Evolutionary conservation across 23 red algal genomes (phyloP).

Genomic region (Gracilaria gracilis): DNA sequence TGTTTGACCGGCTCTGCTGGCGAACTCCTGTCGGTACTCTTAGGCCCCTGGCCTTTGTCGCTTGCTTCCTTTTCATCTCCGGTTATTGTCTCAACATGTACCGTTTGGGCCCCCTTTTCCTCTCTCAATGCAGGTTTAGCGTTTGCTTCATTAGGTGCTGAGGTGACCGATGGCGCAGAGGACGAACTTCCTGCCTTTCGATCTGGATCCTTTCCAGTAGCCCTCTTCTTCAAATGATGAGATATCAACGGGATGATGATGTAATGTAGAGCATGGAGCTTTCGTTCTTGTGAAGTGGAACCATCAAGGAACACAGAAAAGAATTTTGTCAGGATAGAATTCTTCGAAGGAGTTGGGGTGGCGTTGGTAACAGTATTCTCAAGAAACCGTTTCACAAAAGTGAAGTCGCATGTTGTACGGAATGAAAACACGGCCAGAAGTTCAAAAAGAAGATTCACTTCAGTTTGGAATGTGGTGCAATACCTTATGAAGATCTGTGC

Average conservation of each 20-base stretch:
- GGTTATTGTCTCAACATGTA: neutral
- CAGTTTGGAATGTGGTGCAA: slow-evolving; percentile 51
- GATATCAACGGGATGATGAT: slow-evolving; percentile 82
- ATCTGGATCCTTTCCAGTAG: neutral
- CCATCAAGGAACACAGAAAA: slow-evolving; percentile 69
- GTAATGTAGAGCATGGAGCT: slow-evolving; percentile 86
- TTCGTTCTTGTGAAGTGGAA: slow-evolving; percentile 63
- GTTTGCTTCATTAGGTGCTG: neutral
- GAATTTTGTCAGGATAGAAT: slow-evolving; percentile 68
- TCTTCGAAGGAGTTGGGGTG: slow-evolving; percentile 32
- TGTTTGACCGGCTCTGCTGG: neutral
- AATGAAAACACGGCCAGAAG: slow-evolving; percentile 90
- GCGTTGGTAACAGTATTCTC: slow-evolving; percentile 39
- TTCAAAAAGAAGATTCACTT: slow-evolving; percentile 82
- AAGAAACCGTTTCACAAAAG: slow-evolving; percentile 84
- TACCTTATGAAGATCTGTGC: slow-evolving; percentile 80
- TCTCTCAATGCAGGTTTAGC: neutral
- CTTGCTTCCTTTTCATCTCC: neutral
- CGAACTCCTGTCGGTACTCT: neutral
- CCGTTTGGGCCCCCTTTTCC: neutral
- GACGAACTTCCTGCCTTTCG: neutral
- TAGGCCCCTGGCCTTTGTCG: neutral
- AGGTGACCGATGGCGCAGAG: neutral
- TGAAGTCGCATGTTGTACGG: slow-evolving; percentile 86
- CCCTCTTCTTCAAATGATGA: slow-evolving; percentile 39